phyloP scores from a whole-genome alignment of 176 grass and related monocot genomes.

The bread wheat (Triticum aestivum) region DNA sequence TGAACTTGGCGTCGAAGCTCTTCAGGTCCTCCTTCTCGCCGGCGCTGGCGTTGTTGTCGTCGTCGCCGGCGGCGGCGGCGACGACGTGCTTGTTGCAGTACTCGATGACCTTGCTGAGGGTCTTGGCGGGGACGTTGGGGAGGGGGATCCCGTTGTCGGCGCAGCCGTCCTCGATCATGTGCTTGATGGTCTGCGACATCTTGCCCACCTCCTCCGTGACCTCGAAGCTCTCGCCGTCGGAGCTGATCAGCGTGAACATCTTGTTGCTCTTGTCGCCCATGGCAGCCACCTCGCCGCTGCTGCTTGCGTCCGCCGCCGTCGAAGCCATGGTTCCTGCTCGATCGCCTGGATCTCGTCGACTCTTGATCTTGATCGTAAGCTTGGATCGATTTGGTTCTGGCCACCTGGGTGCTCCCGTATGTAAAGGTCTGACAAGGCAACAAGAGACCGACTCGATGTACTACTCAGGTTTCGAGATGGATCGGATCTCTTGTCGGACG shows the following conservation, averaged over 20 bases:
- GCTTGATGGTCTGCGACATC: background rate
- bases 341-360: background rate
- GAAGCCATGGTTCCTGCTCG: background rate
- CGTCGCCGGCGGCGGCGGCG: background rate
- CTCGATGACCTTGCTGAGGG: conserved; percentile 60
- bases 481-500: background rate
- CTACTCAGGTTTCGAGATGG: background rate
- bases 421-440: background rate
- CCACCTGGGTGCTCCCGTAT: background rate
- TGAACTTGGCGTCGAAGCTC: background rate
- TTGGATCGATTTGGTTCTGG: background rate
- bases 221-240: background rate
- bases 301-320: background rate
- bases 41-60: too few species aligned
- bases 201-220: background rate
- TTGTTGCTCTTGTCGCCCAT: background rate
- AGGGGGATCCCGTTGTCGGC: background rate
- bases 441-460: background rate
- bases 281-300: background rate
- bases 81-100: conserved; percentile 65
- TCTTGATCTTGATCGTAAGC: background rate
- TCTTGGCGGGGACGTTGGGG: conserved; percentile 38
- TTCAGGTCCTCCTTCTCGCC: background rate
- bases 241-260: background rate
- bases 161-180: background rate